These are phyloP conservation scores for Candida nitratophila DNA, from an alignment of 805 yeast genomes.

Conservation along the genomic window DNA sequence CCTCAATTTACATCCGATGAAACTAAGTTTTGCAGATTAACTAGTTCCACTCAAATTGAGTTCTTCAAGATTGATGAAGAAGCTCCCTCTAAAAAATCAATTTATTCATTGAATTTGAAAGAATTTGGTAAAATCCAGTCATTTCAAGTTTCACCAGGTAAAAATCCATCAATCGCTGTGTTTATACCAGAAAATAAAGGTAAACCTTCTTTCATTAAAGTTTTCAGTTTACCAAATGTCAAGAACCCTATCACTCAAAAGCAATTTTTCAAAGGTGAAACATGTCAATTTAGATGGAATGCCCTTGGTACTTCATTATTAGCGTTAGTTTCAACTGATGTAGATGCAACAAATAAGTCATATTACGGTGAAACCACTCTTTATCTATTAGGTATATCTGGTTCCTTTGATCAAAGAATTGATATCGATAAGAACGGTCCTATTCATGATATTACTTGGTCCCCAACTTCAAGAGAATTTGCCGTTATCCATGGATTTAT, in stretches of 20 bases:
- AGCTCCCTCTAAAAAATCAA: slow-evolving; percentile 41
- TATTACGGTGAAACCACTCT: slow-evolving; percentile 96
- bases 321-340: slow-evolving; percentile 93
- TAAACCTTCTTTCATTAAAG: slow-evolving; percentile 81
- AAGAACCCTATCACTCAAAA: slow-evolving; percentile 76
- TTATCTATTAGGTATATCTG: slow-evolving; percentile 86
- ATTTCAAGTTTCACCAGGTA: slow-evolving; percentile 78
- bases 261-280: slow-evolving; percentile 91
- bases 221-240: slow-evolving; percentile 74
- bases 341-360: slow-evolving; percentile 86
- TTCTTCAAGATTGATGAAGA: slow-evolving; percentile 47
- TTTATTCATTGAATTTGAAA: slow-evolving; percentile 50
- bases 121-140: slow-evolving; percentile 38
- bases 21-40: slow-evolving; percentile 52
- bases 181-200: slow-evolving; percentile 84
- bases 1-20: slow-evolving; percentile 88
- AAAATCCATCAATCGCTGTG: slow-evolving; percentile 82
- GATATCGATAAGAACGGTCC: slow-evolving; percentile 90
- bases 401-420: slow-evolving; percentile 85
- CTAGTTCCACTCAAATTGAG: slow-evolving; percentile 51
- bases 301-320: slow-evolving; percentile 87
- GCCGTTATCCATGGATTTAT: slow-evolving; percentile 96
- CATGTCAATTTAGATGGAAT: slow-evolving; percentile 91
- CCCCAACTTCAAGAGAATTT: slow-evolving; percentile 92
- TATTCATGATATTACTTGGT: slow-evolving; percentile 96